phyloP scores from a whole-genome alignment of 345 rosid species.

The Lepidium aucheri region DNA sequence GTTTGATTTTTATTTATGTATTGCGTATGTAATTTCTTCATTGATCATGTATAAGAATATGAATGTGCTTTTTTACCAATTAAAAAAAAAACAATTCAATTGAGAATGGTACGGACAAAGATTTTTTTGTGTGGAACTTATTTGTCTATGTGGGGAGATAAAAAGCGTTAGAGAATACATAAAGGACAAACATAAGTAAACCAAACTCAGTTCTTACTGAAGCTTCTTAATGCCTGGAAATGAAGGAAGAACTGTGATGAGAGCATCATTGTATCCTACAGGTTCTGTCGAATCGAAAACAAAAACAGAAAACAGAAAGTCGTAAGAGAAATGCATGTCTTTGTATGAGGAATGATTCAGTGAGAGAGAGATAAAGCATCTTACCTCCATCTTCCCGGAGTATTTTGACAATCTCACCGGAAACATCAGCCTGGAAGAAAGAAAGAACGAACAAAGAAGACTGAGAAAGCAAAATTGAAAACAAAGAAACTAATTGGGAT shows the following conservation, averaged over 20 bases:
- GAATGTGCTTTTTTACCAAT: background rate
- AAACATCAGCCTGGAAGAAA: slow-evolving; percentile 50
- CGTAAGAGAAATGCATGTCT: background rate
- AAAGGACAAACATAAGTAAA: background rate
- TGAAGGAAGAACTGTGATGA: slow-evolving; percentile 66
- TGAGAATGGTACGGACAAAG: background rate
- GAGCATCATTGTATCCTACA: slow-evolving; percentile 76
- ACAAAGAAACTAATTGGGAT: background rate
- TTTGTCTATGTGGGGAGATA: background rate
- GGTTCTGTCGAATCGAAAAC: slow-evolving; percentile 40
- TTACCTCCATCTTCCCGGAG: slow-evolving; percentile 68
- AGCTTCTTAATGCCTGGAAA: slow-evolving; percentile 86
- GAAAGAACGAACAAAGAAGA: background rate
- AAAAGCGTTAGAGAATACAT: background rate
- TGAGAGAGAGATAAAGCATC: background rate
- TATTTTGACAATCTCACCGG: slow-evolving; percentile 70
- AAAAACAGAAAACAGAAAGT: background rate
- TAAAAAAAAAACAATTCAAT: background rate
- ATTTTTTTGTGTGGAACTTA: background rate
- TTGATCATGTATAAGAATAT: background rate
- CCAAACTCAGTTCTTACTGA: slow-evolving; percentile 26
- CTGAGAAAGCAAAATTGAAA: background rate
- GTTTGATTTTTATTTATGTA: background rate
- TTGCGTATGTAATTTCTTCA: slow-evolving; percentile 8
- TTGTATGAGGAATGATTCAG: background rate